Evolutionary conservation across 2,329 filamentous ascomycete genomes (phyloP).

Genomic region (Podosphaera aphanis): DNA sequence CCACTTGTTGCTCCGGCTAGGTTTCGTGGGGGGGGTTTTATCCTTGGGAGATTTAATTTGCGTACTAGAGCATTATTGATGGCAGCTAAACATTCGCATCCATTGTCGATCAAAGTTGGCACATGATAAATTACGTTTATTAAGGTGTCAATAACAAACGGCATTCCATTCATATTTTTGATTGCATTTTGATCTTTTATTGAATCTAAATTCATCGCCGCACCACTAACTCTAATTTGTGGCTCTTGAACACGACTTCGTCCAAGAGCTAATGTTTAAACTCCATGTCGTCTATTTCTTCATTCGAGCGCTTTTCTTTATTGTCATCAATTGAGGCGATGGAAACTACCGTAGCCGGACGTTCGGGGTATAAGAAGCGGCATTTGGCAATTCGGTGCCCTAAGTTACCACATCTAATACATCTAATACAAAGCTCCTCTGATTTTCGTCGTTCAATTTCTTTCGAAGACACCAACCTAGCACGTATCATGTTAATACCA

Average conservation of each 20-base stretch:
- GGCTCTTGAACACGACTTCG: neutral
- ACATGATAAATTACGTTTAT: neutral
- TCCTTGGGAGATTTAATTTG: neutral
- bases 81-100: no score
- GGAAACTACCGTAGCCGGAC: neutral
- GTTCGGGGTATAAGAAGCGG: neutral
- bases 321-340: neutral
- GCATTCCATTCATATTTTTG: neutral
- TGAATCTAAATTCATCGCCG: neutral
- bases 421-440: neutral
- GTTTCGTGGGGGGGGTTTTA: neutral
- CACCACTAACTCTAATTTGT: neutral
- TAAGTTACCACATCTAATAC: neutral
- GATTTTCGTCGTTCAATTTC: neutral
- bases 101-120: neutral
- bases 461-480: neutral
- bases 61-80: neutral
- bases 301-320: neutral
- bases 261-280: neutral
- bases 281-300: neutral
- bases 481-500: neutral
- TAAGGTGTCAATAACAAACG: neutral
- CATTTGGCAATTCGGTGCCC: neutral
- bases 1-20: neutral
- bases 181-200: neutral